Evolutionary conservation across 2,329 filamentous ascomycete genomes (phyloP), one percentile per base, ranked within the genome.

Genomic region (Arachnopeziza araneosa): DNA sequence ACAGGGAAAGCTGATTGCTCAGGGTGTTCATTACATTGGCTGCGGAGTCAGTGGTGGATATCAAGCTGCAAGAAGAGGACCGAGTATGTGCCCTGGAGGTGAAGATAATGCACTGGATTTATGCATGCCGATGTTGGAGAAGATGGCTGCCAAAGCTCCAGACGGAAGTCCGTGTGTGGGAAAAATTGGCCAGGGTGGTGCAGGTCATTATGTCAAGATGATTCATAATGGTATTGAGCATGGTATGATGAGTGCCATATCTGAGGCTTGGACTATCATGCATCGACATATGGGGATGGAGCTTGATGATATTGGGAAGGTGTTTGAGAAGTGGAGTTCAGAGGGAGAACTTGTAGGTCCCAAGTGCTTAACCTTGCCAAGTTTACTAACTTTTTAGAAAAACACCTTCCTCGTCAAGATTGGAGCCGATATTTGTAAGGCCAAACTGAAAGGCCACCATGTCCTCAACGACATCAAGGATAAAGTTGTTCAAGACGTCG

Each of bases 161-260:
- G 75, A 82, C 3, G 83, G 83, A 0, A 79, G 77, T 12, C 79
- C 85, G 0, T 90, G 86, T 65, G 84, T 87, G 0, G 81, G 75
- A 0, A 77, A 79, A 24, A 78, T 87, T 53, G 87, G 87, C 0
- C 80, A 81, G 1, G 82, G 82, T 0, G 86, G 87, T 1, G 79
- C 82, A 1, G 87, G 87, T 0, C 87, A 90, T 70, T 90, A 86
- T 67, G 85, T 89, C 50, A 90, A 91, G 75, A 90, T 90, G 86
- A 80, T 89, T 3, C 87, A 90, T 70, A 89, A 90, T 64, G 87
- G 86, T 1, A 89, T 90, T 62, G 87, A 90, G 69, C 85, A 52
- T 58, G 87, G 85, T 1, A 88, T 90, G 83, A 82, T 90, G 75
- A 82, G 74, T 57, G 78, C 80, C 0, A 78, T 89, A 6, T 81